Evolutionary conservation across 2,329 filamentous ascomycete species (phyloP).

Genomic region (Ascochyta rabiei): DNA sequence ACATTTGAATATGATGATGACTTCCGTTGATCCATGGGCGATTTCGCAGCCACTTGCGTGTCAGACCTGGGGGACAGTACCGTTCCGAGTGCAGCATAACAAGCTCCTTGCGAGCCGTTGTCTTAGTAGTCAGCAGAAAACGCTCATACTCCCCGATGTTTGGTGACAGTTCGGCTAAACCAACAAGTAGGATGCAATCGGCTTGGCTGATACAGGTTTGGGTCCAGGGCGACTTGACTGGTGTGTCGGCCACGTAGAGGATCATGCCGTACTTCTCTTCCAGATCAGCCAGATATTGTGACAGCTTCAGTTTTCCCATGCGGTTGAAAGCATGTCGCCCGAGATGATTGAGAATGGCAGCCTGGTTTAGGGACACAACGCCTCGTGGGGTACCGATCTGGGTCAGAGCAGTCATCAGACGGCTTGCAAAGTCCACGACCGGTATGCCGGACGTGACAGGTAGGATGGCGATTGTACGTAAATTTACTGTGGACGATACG

Average conservation of each 20-base stretch:
- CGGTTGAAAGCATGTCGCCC: constrained; percentile 95
- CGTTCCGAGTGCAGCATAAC: constrained; percentile 88
- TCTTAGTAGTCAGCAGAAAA: constrained; percentile 96
- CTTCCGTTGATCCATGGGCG: constrained; percentile 98
- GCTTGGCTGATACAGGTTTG: constrained; percentile 97
- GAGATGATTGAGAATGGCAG: constrained; percentile 90
- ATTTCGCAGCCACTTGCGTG: constrained; percentile 84
- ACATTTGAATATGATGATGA: constrained; percentile 97
- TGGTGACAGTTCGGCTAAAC: constrained; percentile 86
- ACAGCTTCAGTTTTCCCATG: constrained; percentile 95
- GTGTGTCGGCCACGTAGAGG: constrained; percentile 94
- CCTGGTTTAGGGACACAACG: constrained; percentile 89
- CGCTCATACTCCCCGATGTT: constrained; percentile 95
- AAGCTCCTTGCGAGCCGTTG: constrained; percentile 89
- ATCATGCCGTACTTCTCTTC: constrained; percentile 98
- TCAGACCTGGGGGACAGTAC: constrained; percentile 83
- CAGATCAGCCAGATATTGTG: constrained; percentile 93
- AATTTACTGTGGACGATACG: constrained; percentile 84
- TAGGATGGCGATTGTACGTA: constrained; percentile 89
- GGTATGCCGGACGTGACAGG: constrained; percentile 91
- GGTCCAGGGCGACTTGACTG: constrained; percentile 96
- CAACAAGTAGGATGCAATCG: constrained; percentile 92
- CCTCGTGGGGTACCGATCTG: constrained; percentile 91
- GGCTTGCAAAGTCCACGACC: constrained; percentile 91
- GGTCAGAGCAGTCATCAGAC: constrained; percentile 82